A percentile compares a stretch with the other conserved stretches of the same genome.
phyloP scores from a whole-genome alignment of 768 basidiomycete genomes.

The Scleroderma bovista region DNA sequence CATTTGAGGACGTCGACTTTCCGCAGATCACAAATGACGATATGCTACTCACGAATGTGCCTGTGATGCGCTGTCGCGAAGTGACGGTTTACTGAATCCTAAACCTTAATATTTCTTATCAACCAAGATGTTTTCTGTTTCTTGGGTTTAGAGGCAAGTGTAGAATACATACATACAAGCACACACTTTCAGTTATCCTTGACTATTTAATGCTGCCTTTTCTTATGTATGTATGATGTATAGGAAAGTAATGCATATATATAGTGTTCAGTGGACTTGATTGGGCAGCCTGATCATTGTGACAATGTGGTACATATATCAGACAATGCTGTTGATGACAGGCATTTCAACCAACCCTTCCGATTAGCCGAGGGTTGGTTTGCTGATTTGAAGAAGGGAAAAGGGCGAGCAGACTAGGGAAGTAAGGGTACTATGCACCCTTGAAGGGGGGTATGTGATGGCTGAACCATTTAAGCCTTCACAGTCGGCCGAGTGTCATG shows the following conservation, averaged over 20 bases:
- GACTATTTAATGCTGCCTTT: not conserved
- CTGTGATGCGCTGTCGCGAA: slow-evolving; percentile 13
- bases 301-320: no score
- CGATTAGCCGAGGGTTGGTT: no score
- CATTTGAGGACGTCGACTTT: slow-evolving; percentile 8
- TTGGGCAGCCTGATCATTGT: no score
- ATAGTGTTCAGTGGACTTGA: no score
- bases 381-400: no score
- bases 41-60: slow-evolving; percentile 12
- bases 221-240: not conserved
- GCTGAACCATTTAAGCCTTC: no score
- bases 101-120: not conserved
- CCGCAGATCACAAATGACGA: slow-evolving; percentile 14
- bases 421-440: no score
- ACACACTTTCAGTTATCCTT: not conserved
- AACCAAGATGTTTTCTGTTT: not conserved
- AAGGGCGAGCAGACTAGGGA: no score
- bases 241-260: not conserved
- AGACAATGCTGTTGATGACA: no score
- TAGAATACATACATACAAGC: not conserved
- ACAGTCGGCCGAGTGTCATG: no score
- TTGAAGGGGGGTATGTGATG: no score
- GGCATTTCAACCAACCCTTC: no score
- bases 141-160: not conserved
- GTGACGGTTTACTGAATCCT: slow-evolving; percentile 18